Percentiles rank a stretch among this genome's conserved stretches.
Evolutionary conservation across 75 land plant genomes (phyloP).

Genomic region (Ceratopteris richardii): DNA sequence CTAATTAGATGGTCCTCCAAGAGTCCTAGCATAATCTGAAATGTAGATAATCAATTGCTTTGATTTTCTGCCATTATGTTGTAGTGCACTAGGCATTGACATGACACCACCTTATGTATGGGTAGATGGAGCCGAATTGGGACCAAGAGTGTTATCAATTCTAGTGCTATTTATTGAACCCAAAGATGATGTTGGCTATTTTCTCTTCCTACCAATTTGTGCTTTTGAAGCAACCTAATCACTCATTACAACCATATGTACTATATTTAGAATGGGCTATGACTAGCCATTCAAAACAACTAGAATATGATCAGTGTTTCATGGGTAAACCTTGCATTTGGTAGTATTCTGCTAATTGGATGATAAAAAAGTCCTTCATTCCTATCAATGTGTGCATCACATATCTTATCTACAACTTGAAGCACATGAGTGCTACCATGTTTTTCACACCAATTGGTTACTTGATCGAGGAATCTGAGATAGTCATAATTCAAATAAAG

Average conservation of each 20-base stretch:
- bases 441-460: no score
- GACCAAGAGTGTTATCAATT: conserved; percentile 82
- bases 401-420: no score
- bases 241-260: neutral
- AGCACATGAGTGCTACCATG: no score
- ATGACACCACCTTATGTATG: conserved; percentile 97
- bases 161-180: conserved; percentile 99
- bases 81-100: conserved; percentile 75
- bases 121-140: conserved; percentile 65
- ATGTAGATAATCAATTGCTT: conserved; percentile 82
- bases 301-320: no score
- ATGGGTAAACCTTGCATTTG: no score
- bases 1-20: conserved; percentile 89
- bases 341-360: no score
- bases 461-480: no score
- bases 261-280: no score
- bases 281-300: no score
- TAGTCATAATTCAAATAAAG: no score
- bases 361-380: no score
- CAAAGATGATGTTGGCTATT: conserved; percentile 57
- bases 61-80: conserved; percentile 67
- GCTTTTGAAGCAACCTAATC: conserved; percentile 69
- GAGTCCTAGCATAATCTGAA: conserved; percentile 68
- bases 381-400: no score
- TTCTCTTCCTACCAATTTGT: conserved; percentile 57